These are phyloP conservation scores for Boletellus ananas DNA, from an alignment of 768 basidiomycete species.

Conservation along the genomic window DNA sequence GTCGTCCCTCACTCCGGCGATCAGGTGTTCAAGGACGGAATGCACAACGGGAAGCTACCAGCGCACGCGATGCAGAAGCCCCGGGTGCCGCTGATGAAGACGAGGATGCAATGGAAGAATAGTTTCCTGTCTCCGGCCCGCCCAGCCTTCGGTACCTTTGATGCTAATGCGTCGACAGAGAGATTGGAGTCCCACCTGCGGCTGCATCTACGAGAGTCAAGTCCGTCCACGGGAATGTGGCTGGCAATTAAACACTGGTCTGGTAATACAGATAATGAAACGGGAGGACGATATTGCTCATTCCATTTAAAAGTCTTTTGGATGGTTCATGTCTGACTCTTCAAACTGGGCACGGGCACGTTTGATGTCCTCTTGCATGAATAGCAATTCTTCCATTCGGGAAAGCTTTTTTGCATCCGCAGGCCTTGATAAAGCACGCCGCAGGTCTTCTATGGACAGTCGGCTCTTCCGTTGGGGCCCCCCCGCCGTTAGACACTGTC, in stretches of 20 bases:
- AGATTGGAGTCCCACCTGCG: not conserved
- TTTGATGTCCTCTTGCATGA: slow-evolving; percentile 94
- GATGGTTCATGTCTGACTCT: slow-evolving; percentile 45
- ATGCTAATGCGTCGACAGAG: not conserved
- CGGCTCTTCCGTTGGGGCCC: slow-evolving; percentile 65
- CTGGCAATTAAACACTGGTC: slow-evolving; percentile 1
- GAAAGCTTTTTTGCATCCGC: slow-evolving; percentile 93
- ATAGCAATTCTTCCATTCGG: slow-evolving; percentile 85
- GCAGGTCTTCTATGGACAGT: slow-evolving; percentile 82
- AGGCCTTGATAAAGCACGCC: slow-evolving; percentile 72
- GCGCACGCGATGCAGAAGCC: slow-evolving; percentile 17
- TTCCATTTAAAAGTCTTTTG: slow-evolving; percentile 41
- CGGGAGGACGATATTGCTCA: not conserved
- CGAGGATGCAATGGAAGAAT: slow-evolving; percentile 68
- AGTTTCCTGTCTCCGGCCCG: slow-evolving; percentile 10
- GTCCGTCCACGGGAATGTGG: not conserved
- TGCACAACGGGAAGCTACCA: slow-evolving; percentile 27
- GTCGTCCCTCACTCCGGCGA: slow-evolving; percentile 1
- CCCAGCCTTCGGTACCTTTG: not conserved
- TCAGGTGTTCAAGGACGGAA: slow-evolving; percentile 55
- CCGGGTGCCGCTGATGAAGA: slow-evolving; percentile 34
- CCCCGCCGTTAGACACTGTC: slow-evolving; percentile 72
- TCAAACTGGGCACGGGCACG: slow-evolving; percentile 80
- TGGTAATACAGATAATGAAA: not conserved
- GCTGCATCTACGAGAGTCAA: not conserved